A percentile compares a stretch with the other conserved stretches of the same genome.
Evolutionary conservation across 2,329 filamentous ascomycete species (phyloP).

Genomic region (Phialocephala subalpina): DNA sequence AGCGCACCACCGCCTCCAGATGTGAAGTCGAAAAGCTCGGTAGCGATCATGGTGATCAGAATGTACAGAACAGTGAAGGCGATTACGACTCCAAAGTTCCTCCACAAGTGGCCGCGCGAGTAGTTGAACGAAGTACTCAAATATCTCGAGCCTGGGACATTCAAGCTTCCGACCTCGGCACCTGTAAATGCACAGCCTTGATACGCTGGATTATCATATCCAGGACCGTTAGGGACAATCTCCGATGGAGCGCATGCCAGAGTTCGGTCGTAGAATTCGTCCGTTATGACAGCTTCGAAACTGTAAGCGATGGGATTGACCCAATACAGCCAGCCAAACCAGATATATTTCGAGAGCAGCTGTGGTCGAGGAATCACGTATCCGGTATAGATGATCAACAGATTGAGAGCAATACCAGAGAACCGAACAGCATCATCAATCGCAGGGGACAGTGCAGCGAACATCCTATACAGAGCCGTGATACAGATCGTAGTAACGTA

Average conservation of each 20-base stretch:
- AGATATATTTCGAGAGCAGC: constrained; percentile 65
- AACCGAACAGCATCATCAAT: constrained; percentile 74
- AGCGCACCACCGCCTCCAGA: constrained; percentile 71
- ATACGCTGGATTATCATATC: constrained; percentile 57
- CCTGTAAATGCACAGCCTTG: constrained; percentile 71
- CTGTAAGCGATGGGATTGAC: constrained; percentile 59
- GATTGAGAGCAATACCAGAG: constrained; percentile 66
- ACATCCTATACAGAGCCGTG: constrained; percentile 72
- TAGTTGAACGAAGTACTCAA: constrained; percentile 63
- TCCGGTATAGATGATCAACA: constrained; percentile 69
- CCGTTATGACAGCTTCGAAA: constrained; percentile 70
- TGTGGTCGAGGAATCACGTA: constrained; percentile 73
- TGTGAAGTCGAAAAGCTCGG: constrained; percentile 72
- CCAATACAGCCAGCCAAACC: constrained; percentile 68
- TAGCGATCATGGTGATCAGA: constrained; percentile 72
- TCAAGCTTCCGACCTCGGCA: constrained; percentile 57
- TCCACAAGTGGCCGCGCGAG: constrained; percentile 65
- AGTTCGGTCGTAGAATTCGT: constrained; percentile 64
- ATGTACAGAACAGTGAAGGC: constrained; percentile 81
- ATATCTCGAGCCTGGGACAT: constrained; percentile 62
- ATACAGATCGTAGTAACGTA: constrained; percentile 68
- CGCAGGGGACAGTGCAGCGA: constrained; percentile 68
- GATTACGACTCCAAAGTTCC: constrained; percentile 73
- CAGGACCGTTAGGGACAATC: constrained; percentile 66
- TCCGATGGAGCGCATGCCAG: constrained; percentile 65